Conservation (phyloP, 495 filamentous ascomycete genomes). For the Talaromyces proteolyticus region DNA sequence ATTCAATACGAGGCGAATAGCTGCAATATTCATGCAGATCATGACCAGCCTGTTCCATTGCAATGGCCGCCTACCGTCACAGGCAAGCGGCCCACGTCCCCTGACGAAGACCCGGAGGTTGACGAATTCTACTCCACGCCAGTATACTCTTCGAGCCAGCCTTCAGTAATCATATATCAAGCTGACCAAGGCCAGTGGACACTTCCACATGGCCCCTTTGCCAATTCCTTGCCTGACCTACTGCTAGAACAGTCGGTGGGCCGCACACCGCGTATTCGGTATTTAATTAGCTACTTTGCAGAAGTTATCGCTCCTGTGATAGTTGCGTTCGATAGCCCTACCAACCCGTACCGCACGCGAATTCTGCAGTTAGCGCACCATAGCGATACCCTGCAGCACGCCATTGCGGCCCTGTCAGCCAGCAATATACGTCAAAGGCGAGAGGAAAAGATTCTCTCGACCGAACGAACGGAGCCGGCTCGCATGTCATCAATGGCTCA, state of each 20-base stretch:
- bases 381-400: conserved; percentile 81
- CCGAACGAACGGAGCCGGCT: conserved; percentile 35
- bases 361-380: conserved; percentile 71
- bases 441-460: conserved; percentile 33
- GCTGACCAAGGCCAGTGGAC: conserved; percentile 4
- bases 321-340: conserved; percentile 82
- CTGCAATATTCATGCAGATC: not conserved
- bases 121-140: not conserved
- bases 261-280: conserved; percentile 50
- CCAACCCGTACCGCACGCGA: conserved; percentile 79
- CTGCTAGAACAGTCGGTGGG: conserved; percentile 42
- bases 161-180: not conserved
- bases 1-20: too few relatives aligned
- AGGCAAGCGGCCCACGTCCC: conserved; percentile 1
- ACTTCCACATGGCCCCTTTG: conserved; percentile 24
- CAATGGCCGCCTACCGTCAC: not conserved
- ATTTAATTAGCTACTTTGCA: conserved; percentile 61
- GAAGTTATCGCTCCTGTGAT: conserved; percentile 87
- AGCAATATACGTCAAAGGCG: conserved; percentile 66
- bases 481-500: conserved; percentile 48
- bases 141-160: not conserved
- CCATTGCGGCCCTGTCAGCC: conserved; percentile 81
- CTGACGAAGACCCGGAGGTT: not conserved
- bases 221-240: conserved; percentile 12
- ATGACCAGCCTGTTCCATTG: not conserved